Percentiles rank a stretch among this genome's conserved stretches.
Conservation (phyloP, 768 basidiomycete genomes). For the Serendipita indica region DNA sequence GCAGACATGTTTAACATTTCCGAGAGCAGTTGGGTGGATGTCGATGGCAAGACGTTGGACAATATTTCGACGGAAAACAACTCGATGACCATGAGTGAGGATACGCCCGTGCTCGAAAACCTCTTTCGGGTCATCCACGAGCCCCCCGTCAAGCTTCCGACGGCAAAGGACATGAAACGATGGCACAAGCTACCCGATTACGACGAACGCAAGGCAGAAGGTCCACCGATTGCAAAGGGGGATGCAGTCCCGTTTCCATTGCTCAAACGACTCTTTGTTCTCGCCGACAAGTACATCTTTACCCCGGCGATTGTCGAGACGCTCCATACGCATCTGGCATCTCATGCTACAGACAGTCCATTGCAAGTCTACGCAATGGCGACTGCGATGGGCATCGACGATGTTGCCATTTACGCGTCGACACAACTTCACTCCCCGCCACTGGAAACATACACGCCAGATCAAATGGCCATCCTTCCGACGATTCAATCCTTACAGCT, state of each 20-base stretch:
- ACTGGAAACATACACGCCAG: slow-evolving; percentile 36
- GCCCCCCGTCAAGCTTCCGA: background rate
- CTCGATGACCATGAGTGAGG: background rate
- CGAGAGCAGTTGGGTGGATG: background rate
- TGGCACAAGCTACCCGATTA: background rate
- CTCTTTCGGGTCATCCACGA: background rate
- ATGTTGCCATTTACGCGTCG: slow-evolving; percentile 42
- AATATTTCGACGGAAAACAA: background rate
- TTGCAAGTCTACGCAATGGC: slow-evolving; percentile 52
- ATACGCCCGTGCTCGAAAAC: background rate
- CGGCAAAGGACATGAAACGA: background rate
- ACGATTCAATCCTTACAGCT: slow-evolving; percentile 49
- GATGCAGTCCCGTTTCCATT: slow-evolving; percentile 48
- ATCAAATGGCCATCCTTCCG: slow-evolving; percentile 39
- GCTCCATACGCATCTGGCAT: slow-evolving; percentile 38
- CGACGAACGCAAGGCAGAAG: background rate
- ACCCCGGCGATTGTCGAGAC: slow-evolving; percentile 29
- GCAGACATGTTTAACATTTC: slow-evolving; percentile 10
- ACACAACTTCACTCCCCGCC: slow-evolving; percentile 40
- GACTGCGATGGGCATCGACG: slow-evolving; percentile 27
- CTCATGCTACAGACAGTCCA: slow-evolving; percentile 35
- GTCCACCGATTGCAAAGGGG: background rate
- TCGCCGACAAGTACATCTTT: slow-evolving; percentile 55
- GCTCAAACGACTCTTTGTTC: slow-evolving; percentile 37
- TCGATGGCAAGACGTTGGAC: background rate